phyloP scores from a whole-genome alignment of 2,329 filamentous ascomycete genomes.

The Sclerotinia sclerotiorum region DNA sequence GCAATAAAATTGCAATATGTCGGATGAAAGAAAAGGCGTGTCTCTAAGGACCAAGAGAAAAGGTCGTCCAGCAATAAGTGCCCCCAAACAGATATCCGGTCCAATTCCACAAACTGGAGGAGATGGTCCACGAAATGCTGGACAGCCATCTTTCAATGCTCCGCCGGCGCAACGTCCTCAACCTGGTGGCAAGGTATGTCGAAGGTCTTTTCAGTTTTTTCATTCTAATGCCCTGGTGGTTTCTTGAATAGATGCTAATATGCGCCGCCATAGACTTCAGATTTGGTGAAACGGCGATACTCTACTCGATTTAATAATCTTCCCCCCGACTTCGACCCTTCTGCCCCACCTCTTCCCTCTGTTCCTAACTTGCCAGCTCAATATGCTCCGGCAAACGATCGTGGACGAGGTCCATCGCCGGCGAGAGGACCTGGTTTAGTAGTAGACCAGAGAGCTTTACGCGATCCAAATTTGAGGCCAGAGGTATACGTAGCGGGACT shows the following conservation, averaged over 20 bases:
- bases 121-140: conserved; percentile 43
- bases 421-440: conserved; percentile 55
- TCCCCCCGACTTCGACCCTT: conserved; percentile 66
- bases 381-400: conserved; percentile 37
- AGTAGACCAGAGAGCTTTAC: conserved; percentile 74
- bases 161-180: conserved; percentile 52
- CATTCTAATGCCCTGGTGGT: background rate
- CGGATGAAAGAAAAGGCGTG: conserved; percentile 57
- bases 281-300: conserved; percentile 91
- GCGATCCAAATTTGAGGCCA: conserved; percentile 74
- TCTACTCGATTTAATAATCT: conserved; percentile 86
- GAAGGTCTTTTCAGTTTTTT: background rate
- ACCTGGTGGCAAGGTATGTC: conserved; percentile 56
- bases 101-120: conserved; percentile 56
- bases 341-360: conserved; percentile 67
- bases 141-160: conserved; percentile 38
- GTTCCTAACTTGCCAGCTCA: conserved; percentile 67
- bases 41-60: conserved; percentile 65
- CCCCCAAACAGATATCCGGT: conserved; percentile 61
- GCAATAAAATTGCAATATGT: conserved; percentile 47
- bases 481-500: conserved; percentile 68
- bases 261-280: conserved; percentile 52
- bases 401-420: conserved; percentile 35
- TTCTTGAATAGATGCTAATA: conserved; percentile 22
- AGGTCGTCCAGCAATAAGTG: conserved; percentile 60